Evolutionary conservation across 495 filamentous ascomycete genomes (phyloP).

Genomic region (Xylaria flabelliformis): DNA sequence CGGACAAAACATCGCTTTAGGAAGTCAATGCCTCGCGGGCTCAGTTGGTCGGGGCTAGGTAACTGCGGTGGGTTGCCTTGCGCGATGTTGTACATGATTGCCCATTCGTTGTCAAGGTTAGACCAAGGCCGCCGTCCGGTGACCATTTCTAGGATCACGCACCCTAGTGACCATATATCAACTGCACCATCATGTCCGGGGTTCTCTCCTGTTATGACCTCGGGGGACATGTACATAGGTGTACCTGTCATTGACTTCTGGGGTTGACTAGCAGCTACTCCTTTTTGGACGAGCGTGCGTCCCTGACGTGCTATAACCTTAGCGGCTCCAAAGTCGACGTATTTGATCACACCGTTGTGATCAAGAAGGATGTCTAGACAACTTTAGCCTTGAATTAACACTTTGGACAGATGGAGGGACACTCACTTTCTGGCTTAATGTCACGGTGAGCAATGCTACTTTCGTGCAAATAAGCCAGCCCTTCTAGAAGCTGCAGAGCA

Average conservation of each 20-base stretch:
- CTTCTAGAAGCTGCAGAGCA: constrained; percentile 92
- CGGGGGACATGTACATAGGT: constrained; percentile 99
- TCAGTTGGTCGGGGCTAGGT: constrained; percentile 82
- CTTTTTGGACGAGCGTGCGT: constrained; percentile 74
- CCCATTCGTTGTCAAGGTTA: constrained; percentile 98
- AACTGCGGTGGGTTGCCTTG: constrained; percentile 91
- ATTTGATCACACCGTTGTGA: constrained; percentile 98
- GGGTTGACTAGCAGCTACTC: constrained; percentile 63
- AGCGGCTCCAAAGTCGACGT: constrained; percentile 97
- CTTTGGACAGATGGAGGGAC: constrained; percentile 10
- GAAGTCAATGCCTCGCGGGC: constrained; percentile 84
- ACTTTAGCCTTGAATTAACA: constrained; percentile 19
- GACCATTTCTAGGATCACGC: constrained; percentile 97
- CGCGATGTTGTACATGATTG: constrained; percentile 99
- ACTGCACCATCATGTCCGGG: constrained; percentile 81
- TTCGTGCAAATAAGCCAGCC: constrained; percentile 92
- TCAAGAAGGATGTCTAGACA: constrained; percentile 87
- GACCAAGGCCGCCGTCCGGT: constrained; percentile 96
- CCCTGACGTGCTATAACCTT: constrained; percentile 96
- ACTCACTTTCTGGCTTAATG: constrained; percentile 96
- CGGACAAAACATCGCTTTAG: constrained; percentile 84
- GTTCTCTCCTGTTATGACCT: constrained; percentile 90
- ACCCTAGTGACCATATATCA: constrained; percentile 96
- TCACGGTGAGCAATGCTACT: constrained; percentile 90
- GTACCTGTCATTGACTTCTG: constrained; percentile 96